phyloP scores from a whole-genome alignment of 2,329 filamentous ascomycete genomes.

The Ophiostoma himal-ulmi region DNA sequence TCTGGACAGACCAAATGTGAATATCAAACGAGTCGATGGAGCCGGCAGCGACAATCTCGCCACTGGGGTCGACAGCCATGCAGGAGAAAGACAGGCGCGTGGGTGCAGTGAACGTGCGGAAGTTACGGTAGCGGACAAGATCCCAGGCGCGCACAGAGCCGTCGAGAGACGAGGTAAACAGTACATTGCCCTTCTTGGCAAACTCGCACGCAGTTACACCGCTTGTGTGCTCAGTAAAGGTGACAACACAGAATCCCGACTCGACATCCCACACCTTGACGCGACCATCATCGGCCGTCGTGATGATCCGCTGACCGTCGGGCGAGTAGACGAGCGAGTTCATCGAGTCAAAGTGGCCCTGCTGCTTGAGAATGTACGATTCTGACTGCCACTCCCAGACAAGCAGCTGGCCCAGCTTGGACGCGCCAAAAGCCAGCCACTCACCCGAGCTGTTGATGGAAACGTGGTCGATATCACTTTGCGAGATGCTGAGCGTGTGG shows the following conservation, averaged over 20 bases:
- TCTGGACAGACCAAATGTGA: conserved; percentile 98
- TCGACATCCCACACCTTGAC: conserved; percentile 98
- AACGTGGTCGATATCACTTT: conserved; percentile 92
- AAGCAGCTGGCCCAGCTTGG: conserved; percentile 88
- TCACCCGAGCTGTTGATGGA: conserved; percentile 91
- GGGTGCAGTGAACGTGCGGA: conserved; percentile 92
- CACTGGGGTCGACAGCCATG: conserved; percentile 92
- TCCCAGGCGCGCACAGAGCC: conserved; percentile 96
- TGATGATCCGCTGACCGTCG: conserved; percentile 87
- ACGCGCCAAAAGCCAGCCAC: conserved; percentile 95
- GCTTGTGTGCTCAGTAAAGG: conserved; percentile 93
- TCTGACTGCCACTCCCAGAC: conserved; percentile 99
- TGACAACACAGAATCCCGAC: conserved; percentile 96
- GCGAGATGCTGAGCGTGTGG: conserved; percentile 86
- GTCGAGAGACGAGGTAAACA: conserved; percentile 92
- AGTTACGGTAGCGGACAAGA: conserved; percentile 90
- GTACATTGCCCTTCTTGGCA: conserved; percentile 86
- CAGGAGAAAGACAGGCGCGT: conserved; percentile 88
- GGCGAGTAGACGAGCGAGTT: conserved; percentile 90
- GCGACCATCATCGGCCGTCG: conserved; percentile 92
- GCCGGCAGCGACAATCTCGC: conserved; percentile 91
- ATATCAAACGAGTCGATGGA: conserved; percentile 96
- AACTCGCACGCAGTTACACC: conserved; percentile 94
- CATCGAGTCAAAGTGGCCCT: conserved; percentile 94
- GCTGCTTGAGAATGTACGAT: conserved; percentile 96